Conservation (phyloP, 345 rosid genomes). For the Acer yangbiense region DNA sequence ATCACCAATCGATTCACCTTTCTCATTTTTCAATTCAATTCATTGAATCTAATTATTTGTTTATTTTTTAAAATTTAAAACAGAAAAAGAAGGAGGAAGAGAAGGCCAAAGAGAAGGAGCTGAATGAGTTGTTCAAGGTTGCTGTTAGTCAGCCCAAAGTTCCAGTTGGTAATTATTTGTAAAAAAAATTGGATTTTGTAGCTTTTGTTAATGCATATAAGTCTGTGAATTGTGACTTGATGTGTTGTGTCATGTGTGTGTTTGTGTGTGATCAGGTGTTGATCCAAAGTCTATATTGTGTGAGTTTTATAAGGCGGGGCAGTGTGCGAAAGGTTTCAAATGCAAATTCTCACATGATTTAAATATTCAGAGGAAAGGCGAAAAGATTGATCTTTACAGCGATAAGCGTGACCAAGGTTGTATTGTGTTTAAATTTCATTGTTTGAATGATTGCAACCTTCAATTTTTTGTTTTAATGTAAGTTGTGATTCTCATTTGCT, state of each 20-base stretch:
- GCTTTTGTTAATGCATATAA: constrained; percentile 3
- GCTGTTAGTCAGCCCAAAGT: constrained; percentile 80
- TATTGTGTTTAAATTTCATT: neutral
- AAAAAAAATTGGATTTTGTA: too few relatives aligned
- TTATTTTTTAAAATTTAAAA: neutral
- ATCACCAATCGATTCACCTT: neutral
- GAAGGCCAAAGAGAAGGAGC: constrained; percentile 62
- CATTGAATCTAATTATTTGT: neutral
- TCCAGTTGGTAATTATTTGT: constrained; percentile 44
- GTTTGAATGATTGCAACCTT: neutral
- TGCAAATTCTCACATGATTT: constrained; percentile 78
- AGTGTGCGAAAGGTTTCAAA: constrained; percentile 66
- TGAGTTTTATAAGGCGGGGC: constrained; percentile 66
- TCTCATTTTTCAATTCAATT: too few relatives aligned
- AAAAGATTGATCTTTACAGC: constrained; percentile 65
- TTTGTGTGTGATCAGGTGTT: constrained; percentile 43
- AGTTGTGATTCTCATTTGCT: constrained; percentile 10
- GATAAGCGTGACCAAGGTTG: constrained; percentile 61
- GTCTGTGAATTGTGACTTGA: neutral
- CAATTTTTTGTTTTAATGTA: neutral
- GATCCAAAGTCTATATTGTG: constrained; percentile 75
- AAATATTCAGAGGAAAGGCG: constrained; percentile 74
- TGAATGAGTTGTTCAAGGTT: constrained; percentile 64
- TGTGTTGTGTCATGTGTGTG: neutral
- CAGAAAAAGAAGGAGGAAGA: constrained; percentile 72